These are phyloP conservation scores for Penicillium paradoxum DNA, from an alignment of 495 filamentous ascomycete species.

Conservation along the genomic window DNA sequence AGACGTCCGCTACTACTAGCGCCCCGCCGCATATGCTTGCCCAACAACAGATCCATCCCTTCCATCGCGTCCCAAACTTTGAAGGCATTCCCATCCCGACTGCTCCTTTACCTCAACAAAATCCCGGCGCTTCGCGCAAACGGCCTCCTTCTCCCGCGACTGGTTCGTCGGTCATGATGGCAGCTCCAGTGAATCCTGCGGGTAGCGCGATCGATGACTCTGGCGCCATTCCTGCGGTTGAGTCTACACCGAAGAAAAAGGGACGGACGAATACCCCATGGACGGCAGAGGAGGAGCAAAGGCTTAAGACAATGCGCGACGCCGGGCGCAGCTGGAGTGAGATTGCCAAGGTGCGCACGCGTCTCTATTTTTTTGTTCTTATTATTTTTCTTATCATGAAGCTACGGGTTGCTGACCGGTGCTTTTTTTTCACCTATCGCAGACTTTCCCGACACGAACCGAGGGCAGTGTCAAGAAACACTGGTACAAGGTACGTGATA, in stretches of 20 bases:
- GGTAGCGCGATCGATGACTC: slow-evolving; percentile 30
- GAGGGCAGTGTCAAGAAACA: slow-evolving; percentile 99
- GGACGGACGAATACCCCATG: slow-evolving; percentile 95
- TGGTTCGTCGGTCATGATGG: slow-evolving; percentile 34
- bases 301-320: slow-evolving; percentile 89
- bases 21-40: slow-evolving; percentile 38
- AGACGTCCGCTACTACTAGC: slow-evolving; percentile 35
- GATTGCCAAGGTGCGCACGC: slow-evolving; percentile 76
- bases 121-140: slow-evolving; percentile 36
- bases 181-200: slow-evolving; percentile 22
- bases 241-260: slow-evolving; percentile 72
- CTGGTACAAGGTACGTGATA: slow-evolving; percentile 83
- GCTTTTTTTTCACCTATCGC: slow-evolving; percentile 23
- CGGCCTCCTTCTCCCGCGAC: slow-evolving; percentile 39
- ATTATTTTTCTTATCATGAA: background rate
- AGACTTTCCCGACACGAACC: slow-evolving; percentile 89
- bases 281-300: slow-evolving; percentile 90
- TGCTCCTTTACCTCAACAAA: slow-evolving; percentile 32
- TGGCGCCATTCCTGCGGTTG: slow-evolving; percentile 27
- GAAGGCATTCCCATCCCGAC: slow-evolving; percentile 41
- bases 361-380: background rate
- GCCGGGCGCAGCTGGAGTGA: slow-evolving; percentile 92
- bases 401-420: slow-evolving; percentile 7
- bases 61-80: slow-evolving; percentile 34
- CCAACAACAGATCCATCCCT: slow-evolving; percentile 43